Percentiles rank a stretch among this genome's conserved stretches.
These are phyloP conservation scores for Myxozyma udenii DNA, from an alignment of 805 yeast species.

Conservation along the genomic window DNA sequence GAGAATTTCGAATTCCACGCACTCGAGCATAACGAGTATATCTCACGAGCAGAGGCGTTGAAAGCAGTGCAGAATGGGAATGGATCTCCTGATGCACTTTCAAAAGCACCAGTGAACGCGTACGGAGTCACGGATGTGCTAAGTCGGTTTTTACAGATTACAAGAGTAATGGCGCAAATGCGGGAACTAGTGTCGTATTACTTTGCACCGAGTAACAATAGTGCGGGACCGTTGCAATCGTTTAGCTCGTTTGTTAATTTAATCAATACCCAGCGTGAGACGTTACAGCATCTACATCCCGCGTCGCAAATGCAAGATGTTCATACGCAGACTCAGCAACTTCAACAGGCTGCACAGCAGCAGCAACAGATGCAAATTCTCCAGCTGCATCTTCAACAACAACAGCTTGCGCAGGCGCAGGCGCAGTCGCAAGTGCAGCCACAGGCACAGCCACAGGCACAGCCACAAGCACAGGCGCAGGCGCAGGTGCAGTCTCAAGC, in stretches of 20 bases:
- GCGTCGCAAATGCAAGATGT: constrained; percentile 3
- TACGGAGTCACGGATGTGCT: constrained; percentile 65
- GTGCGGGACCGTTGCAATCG: constrained; percentile 32
- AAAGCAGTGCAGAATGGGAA: constrained; percentile 1
- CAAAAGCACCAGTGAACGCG: constrained; percentile 41
- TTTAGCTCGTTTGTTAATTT: constrained; percentile 35
- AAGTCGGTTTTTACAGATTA: constrained; percentile 67
- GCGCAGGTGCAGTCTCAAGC: constrained; percentile 2
- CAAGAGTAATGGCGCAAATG: constrained; percentile 74
- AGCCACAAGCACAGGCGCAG: constrained; percentile 4
- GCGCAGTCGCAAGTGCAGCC: constrained; percentile 4
- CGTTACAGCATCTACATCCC: constrained; percentile 15
- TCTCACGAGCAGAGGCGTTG: constrained; percentile 20
- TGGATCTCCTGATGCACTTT: not conserved
- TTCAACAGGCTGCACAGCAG: constrained; percentile 16
- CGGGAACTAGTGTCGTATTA: constrained; percentile 57
- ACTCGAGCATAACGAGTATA: constrained; percentile 47
- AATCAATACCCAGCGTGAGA: constrained; percentile 37
- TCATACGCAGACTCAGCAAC: constrained; percentile 27
- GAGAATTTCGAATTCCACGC: constrained; percentile 69
- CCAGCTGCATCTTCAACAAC: constrained; percentile 21
- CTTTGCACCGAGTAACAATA: constrained; percentile 39
- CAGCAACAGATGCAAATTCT: constrained; percentile 16
- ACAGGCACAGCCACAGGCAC: constrained; percentile 8
- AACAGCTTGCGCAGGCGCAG: constrained; percentile 17